Percentiles rank a stretch among this genome's conserved stretches.
phyloP scores from a whole-genome alignment of 805 yeast genomes.

The Jamesozyma piceae region DNA sequence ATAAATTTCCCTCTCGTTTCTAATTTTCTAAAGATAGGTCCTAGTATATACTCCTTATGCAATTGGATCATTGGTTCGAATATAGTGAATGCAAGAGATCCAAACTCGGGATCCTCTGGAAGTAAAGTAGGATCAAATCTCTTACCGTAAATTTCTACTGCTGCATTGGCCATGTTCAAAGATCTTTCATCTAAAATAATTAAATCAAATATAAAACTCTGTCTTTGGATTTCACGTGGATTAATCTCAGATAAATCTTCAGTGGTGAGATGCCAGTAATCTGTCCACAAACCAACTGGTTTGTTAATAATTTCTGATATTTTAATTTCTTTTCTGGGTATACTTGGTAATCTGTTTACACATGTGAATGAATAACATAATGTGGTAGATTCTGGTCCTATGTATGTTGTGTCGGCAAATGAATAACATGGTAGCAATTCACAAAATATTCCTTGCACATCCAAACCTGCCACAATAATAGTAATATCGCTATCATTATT shows the following conservation, averaged over 20 bases:
- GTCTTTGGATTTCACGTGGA: conserved; percentile 48
- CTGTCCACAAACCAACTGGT: conserved; percentile 48
- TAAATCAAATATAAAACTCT: conserved; percentile 67
- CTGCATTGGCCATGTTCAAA: conserved; percentile 55
- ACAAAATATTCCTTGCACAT: conserved; percentile 30
- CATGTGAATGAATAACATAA: conserved; percentile 38
- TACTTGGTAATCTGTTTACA: conserved; percentile 4
- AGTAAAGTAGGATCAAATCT: conserved; percentile 36
- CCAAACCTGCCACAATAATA: conserved; percentile 30
- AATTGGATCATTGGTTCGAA: conserved; percentile 46
- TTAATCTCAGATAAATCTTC: conserved; percentile 46
- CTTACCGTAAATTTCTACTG: conserved; percentile 48
- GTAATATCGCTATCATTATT: conserved; percentile 24
- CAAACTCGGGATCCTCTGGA: conserved; percentile 46
- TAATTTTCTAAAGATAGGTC: conserved; percentile 49
- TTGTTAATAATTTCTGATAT: conserved; percentile 30
- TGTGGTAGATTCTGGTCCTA: conserved; percentile 36
- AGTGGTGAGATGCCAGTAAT: conserved; percentile 53
- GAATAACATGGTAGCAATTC: conserved; percentile 31
- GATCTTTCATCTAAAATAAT: conserved; percentile 63
- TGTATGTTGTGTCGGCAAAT: conserved; percentile 27
- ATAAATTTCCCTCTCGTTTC: conserved; percentile 59
- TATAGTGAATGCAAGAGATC: conserved; percentile 47
- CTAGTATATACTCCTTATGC: conserved; percentile 46
- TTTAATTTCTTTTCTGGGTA: conserved; percentile 19